Evolutionary conservation across 2,329 filamentous ascomycete species (phyloP), one percentile per base, ranked within the genome.

Genomic region (Penicillium sp.): DNA sequence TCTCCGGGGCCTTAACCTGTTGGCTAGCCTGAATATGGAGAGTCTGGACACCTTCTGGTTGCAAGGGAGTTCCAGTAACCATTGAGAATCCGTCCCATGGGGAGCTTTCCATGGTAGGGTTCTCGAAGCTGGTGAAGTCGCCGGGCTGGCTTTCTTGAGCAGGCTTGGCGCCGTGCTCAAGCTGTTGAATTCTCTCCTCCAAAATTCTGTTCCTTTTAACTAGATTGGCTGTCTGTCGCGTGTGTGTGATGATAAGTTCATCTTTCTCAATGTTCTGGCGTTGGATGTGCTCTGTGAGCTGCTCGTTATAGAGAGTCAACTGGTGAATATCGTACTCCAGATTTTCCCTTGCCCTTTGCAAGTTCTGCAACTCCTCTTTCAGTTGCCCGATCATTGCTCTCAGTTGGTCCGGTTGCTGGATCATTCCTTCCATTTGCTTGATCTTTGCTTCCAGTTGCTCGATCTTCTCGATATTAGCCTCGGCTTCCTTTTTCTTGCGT

Each of bases 401-500:
- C 43, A 97, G 85, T 28, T 28, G 26, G 12, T 35, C 31, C 19
- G 25, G 17, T 22, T 45, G 43, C 5, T 19, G 16, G 30, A 33
- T 10, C 14, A n/a, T 33, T 19, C 17, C 28, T 4, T 97, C 93
- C 43, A 97, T 85, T 7, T 35, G 5, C 10, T 11, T 16, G 31
- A 35, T 35, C 19, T 11, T 33, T 19, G 30, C 28, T 10, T 97
- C 94, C 43, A 97, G 85, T 67, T 94, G 88, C 78, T 45, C 33
- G 4, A 25, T 22, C 19, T 45, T 45, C 14, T 45, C 43, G 10
- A 33, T 22, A 16, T 45, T 22, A 12, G 14, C 19, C 14, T 97
- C 94, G 33, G 94, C 97, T 78, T 97, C 93, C 77, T 91, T 89
- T 84, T 97, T 97, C 83, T 97, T 99, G 67, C 94, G 88, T 76